These are phyloP conservation scores for Neobulgaria alba DNA, from an alignment of 2,329 filamentous ascomycete species.

Conservation along the genomic window DNA sequence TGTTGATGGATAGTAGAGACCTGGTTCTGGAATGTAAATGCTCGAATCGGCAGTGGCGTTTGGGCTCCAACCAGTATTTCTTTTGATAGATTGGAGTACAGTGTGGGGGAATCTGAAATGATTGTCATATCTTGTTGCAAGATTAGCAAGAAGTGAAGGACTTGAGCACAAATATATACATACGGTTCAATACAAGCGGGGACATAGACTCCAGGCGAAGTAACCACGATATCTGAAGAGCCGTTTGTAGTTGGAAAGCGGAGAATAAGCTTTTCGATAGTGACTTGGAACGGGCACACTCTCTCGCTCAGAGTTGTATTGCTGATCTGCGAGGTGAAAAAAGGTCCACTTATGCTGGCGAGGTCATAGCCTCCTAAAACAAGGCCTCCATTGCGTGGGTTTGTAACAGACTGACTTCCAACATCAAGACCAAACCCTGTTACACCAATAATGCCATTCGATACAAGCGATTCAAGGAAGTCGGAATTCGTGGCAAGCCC, in stretches of 20 bases:
- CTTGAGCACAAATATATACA: not conserved
- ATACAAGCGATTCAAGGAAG: not conserved
- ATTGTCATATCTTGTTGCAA: constrained; percentile 1
- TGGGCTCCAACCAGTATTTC: not conserved
- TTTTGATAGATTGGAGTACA: not conserved
- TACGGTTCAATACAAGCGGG: constrained; percentile 5
- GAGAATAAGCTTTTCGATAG: not conserved
- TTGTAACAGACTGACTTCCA: constrained; percentile 5
- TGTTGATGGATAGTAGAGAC: constrained; percentile 1
- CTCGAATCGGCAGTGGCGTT: constrained; percentile 1
- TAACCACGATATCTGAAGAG: not conserved
- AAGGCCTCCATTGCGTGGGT: constrained; percentile 2
- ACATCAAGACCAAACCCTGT: constrained; percentile 3
- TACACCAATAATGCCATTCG: not conserved
- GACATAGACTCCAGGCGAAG: not conserved
- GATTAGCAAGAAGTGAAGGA: not conserved
- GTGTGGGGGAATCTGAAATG: constrained; percentile 2
- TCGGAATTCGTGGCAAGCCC: constrained; percentile 4
- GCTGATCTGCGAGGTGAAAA: not conserved
- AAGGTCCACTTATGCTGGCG: not conserved
- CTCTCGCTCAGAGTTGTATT: not conserved
- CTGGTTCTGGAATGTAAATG: constrained; percentile 1
- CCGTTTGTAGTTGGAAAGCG: not conserved
- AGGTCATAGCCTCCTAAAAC: constrained; percentile 4
- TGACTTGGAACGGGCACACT: constrained; percentile 1